A percentile compares a stretch with the other conserved stretches of the same genome.
Conservation (phyloP, 352 stramenopile genomes). For the Globisporangium spiculum region DNA sequence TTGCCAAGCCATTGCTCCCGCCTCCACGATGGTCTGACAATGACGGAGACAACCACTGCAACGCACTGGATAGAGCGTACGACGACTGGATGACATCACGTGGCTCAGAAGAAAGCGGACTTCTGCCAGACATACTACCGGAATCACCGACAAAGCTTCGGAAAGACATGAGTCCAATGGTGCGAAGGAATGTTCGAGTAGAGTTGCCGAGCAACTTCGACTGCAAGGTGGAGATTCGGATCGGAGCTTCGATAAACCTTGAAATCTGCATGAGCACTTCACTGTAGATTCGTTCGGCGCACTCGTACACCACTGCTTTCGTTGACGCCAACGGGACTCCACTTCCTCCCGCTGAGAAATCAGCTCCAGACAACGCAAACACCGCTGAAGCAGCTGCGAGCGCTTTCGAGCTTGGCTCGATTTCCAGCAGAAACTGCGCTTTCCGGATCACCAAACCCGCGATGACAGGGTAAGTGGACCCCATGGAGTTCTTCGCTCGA, state of each 20-base stretch:
- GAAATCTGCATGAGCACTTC: slow-evolving; percentile 84
- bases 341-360: slow-evolving; percentile 20
- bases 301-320: slow-evolving; percentile 67
- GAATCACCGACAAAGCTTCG: slow-evolving; percentile 71
- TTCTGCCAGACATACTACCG: slow-evolving; percentile 27
- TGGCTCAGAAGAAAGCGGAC: slow-evolving; percentile 34
- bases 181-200: slow-evolving; percentile 72
- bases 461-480: slow-evolving; percentile 77
- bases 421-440: slow-evolving; percentile 78
- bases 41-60: slow-evolving; percentile 76
- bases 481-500: slow-evolving; percentile 86
- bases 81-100: slow-evolving; percentile 70
- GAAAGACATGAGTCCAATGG: slow-evolving; percentile 75
- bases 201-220: slow-evolving; percentile 71
- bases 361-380: slow-evolving; percentile 42
- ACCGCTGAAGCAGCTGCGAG: slow-evolving; percentile 68
- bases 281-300: slow-evolving; percentile 77
- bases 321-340: slow-evolving; percentile 33
- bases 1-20: not conserved
- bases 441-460: slow-evolving; percentile 81
- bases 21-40: slow-evolving; percentile 26
- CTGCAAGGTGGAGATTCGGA: slow-evolving; percentile 73
- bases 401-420: slow-evolving; percentile 74
- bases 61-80: slow-evolving; percentile 55
- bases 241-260: slow-evolving; percentile 74